Conservation (phyloP, 139 green algal genomes). For the Chlamydomonas sphaeroides region DNA sequence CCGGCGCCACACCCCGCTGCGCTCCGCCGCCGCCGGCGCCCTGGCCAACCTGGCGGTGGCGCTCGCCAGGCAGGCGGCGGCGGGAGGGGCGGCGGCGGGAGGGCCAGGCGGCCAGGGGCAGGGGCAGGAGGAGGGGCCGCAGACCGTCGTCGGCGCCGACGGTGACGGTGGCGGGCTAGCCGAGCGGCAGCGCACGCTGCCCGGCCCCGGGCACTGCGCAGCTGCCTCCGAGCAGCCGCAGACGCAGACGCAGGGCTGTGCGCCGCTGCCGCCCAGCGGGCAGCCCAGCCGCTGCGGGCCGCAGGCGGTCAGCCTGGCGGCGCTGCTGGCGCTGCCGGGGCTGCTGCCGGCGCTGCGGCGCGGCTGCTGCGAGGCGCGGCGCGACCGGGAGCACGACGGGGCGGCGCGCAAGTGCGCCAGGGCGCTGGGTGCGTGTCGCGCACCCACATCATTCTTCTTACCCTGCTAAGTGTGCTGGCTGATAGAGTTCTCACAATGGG, state of each 20-base stretch:
- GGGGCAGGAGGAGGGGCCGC: not conserved
- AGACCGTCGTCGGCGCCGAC: too few relatives aligned
- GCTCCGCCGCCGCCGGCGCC: not conserved
- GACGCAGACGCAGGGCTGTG: not conserved
- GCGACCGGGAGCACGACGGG: not conserved
- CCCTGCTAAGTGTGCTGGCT: not conserved
- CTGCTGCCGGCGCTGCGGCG: constrained; percentile 26
- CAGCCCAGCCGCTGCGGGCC: constrained; percentile 28
- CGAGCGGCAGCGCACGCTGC: not conserved
- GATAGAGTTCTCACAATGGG: not conserved
- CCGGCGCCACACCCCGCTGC: not conserved
- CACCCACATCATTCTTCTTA: too few relatives aligned
- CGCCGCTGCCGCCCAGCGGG: not conserved
- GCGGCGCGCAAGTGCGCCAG: not conserved
- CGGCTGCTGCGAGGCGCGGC: not conserved
- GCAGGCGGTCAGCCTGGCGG: constrained; percentile 13
- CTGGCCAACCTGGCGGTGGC: too few relatives aligned
- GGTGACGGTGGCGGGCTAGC: too few relatives aligned
- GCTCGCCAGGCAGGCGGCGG: too few relatives aligned
- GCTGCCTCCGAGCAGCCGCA: not conserved
- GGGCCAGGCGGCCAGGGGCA: not conserved
- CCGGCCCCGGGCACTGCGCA: not conserved
- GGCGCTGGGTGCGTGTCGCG: constrained; percentile 1
- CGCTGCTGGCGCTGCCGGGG: constrained; percentile 4
- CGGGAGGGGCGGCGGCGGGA: too few relatives aligned